Evolutionary conservation across 441 rosid genomes (phyloP).

Genomic region (Euphorbia corollata): DNA sequence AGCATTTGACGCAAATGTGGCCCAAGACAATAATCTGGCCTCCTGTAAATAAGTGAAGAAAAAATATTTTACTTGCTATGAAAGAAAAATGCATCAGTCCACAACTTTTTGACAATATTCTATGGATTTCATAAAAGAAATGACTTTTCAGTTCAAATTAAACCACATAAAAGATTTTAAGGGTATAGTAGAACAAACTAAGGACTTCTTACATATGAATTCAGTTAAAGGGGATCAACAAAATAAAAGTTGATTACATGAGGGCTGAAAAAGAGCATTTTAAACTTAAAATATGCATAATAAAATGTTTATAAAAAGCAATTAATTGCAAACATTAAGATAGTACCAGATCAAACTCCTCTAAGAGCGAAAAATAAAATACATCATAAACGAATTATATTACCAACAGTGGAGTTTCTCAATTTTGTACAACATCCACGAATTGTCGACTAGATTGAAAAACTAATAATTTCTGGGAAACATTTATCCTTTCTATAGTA

Average conservation of each 20-base stretch:
- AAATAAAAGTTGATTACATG: background rate
- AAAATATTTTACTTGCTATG: constrained; percentile 7
- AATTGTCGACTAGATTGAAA: background rate
- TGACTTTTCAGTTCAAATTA: background rate
- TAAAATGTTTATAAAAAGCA: background rate
- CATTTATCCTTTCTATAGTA: background rate
- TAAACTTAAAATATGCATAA: background rate
- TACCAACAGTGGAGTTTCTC: background rate
- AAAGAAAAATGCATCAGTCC: background rate
- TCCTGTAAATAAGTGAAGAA: constrained; percentile 42
- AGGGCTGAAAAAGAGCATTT: background rate
- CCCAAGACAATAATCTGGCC: constrained; percentile 98
- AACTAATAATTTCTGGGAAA: background rate
- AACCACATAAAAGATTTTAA: background rate
- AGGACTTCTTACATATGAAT: background rate
- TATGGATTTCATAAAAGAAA: background rate
- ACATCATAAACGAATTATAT: background rate
- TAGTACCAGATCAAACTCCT: too few species aligned
- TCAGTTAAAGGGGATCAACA: background rate
- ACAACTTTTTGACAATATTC: background rate
- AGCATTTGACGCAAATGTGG: constrained; percentile 98
- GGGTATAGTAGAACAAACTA: background rate
- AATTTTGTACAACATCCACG: background rate
- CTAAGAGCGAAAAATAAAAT: background rate
- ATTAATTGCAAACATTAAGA: too few species aligned